phyloP scores from a whole-genome alignment of 345 rosid genomes.

The Eucalyptus polyanthemos region DNA sequence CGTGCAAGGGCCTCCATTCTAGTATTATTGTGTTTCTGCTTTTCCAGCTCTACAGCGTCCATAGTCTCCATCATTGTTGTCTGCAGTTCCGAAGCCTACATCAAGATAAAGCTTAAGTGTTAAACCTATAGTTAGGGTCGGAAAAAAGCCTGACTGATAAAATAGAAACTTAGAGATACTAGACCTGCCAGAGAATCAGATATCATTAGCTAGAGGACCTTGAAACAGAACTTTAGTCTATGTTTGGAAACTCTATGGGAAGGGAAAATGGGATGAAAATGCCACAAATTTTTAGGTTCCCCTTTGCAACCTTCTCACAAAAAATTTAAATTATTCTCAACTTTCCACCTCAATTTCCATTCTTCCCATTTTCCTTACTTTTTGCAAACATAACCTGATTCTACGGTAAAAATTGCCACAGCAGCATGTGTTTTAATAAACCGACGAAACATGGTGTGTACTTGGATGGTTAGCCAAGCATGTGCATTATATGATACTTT shows the following conservation, averaged over 20 bases:
- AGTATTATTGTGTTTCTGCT: conserved; percentile 90
- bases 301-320: background rate
- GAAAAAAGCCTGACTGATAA: background rate
- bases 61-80: conserved; percentile 85
- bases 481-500: background rate
- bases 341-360: background rate
- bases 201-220: background rate
- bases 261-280: background rate
- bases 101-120: background rate
- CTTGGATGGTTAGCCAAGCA: background rate
- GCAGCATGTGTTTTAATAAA: background rate
- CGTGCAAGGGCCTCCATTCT: conserved; percentile 84
- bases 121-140: background rate
- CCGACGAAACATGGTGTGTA: background rate
- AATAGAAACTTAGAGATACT: background rate
- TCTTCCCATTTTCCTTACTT: background rate
- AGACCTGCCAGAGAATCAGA: background rate
- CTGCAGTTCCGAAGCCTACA: conserved; percentile 88
- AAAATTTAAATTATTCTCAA: background rate
- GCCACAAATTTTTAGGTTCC: background rate
- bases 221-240: background rate
- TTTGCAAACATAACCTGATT: background rate
- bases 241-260: background rate
- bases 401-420: background rate
- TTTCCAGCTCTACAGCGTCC: conserved; percentile 88